phyloP scores from a whole-genome alignment of 2,329 filamentous ascomycete genomes.

The Nannizzia gypsea region DNA sequence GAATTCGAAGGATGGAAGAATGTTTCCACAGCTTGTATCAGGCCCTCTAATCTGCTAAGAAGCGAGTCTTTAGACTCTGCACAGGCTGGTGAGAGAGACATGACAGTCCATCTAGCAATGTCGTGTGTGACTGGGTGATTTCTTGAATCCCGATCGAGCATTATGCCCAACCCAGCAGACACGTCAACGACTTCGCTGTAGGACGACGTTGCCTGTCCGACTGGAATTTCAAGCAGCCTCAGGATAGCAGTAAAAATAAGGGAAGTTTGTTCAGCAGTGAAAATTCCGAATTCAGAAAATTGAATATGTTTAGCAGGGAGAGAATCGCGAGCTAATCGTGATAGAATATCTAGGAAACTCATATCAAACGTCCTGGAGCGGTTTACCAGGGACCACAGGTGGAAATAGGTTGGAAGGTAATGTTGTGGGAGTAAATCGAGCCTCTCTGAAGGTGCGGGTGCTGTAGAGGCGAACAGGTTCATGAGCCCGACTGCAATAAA shows the following conservation, averaged over 20 bases:
- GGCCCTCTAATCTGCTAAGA: conserved; percentile 70
- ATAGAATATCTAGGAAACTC: conserved; percentile 80
- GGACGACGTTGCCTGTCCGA: conserved; percentile 87
- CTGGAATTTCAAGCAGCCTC: conserved; percentile 83
- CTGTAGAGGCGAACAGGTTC: conserved; percentile 78
- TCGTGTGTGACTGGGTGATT: conserved; percentile 88
- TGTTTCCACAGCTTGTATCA: conserved; percentile 91
- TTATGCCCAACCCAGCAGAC: conserved; percentile 67
- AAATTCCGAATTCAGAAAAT: conserved; percentile 80
- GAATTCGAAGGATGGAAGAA: conserved; percentile 98
- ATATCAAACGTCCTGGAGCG: conserved; percentile 79
- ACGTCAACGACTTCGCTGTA: conserved; percentile 74
- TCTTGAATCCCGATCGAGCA: conserved; percentile 83
- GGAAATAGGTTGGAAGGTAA: conserved; percentile 88
- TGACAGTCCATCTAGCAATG: conserved; percentile 83
- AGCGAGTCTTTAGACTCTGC: conserved; percentile 67
- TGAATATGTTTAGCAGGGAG: conserved; percentile 61
- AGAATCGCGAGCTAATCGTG: conserved; percentile 73
- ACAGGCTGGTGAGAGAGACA: conserved; percentile 79
- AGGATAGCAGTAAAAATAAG: conserved; percentile 86
- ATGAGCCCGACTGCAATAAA: conserved; percentile 85
- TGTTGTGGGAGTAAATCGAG: conserved; percentile 72
- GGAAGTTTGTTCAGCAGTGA: conserved; percentile 81
- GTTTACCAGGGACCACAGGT: conserved; percentile 87
- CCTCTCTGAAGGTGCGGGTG: conserved; percentile 54